Base-by-base conservation (phyloP, 345 rosid genomes). In the Dipteronia sinensis region DNA sequence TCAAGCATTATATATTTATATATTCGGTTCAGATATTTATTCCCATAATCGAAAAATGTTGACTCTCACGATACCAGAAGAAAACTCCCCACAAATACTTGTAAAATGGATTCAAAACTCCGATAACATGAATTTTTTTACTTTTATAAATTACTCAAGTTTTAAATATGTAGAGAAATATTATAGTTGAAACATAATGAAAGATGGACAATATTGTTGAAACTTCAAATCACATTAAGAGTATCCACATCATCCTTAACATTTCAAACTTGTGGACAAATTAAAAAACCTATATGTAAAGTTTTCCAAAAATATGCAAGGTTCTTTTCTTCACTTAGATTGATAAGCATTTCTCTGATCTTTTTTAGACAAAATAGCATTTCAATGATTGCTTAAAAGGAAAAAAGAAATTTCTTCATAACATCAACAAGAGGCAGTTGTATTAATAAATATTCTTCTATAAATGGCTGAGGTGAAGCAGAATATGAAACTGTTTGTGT, bases 301-400 rank as follows among this genome's bases (percentile, higher is more conserved):
- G 80, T n/a, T 70, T 69, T 25, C 73, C 73, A 12, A 25, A 65
- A 25, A 10, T 4, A 40, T 10, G 62, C 11, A 42, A 34, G 38
- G 25, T 7, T 13, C 12, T 29, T 25, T 46, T 58, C 68, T 56
- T 58, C 61, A 67, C 38, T 70, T 17, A 47, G 34, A 65, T 65
- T 47, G 55, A 38, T 61, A 49, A 49, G 74, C 71, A 69, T 6
- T 49, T 51, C n/a, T 20, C 10, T 47, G 1, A 31, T 79, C 64
- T 27, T 75, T 5, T 53, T 73, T 65, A 22, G 49, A 47, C 27
- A 46, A n/a, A 31, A 31, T 64, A 47, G 20, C 61, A 64, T 29
- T 62, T 40, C 31, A 19, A 69, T 34, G 56, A 61, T 68, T 68
- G 70, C 71, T 47, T 20, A 69, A 49, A 62, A 61, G 29, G 44